These are phyloP conservation scores for Gastrolobium villosum DNA, from an alignment of 306 rosid genomes.

Conservation along the genomic window DNA sequence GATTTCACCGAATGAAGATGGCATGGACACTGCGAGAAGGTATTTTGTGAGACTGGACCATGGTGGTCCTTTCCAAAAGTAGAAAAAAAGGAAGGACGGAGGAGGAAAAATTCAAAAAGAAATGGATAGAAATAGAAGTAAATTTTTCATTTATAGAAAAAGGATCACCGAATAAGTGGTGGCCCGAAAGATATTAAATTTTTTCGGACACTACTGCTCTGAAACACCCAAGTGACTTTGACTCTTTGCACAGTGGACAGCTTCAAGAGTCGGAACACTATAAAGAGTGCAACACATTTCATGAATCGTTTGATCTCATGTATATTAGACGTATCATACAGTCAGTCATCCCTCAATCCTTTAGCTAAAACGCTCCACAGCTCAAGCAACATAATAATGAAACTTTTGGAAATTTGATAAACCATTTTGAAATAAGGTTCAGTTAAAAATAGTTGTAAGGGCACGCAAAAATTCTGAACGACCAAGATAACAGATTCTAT, in stretches of 20 bases:
- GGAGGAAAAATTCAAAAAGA: too few relatives aligned
- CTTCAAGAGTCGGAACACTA: conserved; percentile 10
- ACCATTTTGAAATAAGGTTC: not conserved
- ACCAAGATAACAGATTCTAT: conserved; percentile 3
- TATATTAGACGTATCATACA: not conserved
- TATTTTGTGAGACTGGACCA: too few relatives aligned
- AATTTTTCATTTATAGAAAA: too few relatives aligned
- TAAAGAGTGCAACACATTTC: not conserved
- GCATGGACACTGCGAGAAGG: not conserved
- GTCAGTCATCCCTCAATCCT: not conserved
- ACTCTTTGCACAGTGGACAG: conserved; percentile 10
- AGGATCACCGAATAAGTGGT: too few relatives aligned
- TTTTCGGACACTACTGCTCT: too few relatives aligned
- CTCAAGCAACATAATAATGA: conserved; percentile 10
- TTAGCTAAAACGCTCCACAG: not conserved
- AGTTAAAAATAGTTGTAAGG: not conserved
- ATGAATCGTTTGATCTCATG: not conserved
- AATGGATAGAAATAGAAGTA: too few relatives aligned
- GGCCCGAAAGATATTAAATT: too few relatives aligned
- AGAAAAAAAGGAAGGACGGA: too few relatives aligned
- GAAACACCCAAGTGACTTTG: not conserved
- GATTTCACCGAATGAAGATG: conserved; percentile 16
- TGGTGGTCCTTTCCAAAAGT: too few relatives aligned
- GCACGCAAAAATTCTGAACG: not conserved
- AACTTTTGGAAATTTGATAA: not conserved